These are phyloP conservation scores for Urtica urens DNA, from an alignment of 306 rosid genomes.

Conservation along the genomic window DNA sequence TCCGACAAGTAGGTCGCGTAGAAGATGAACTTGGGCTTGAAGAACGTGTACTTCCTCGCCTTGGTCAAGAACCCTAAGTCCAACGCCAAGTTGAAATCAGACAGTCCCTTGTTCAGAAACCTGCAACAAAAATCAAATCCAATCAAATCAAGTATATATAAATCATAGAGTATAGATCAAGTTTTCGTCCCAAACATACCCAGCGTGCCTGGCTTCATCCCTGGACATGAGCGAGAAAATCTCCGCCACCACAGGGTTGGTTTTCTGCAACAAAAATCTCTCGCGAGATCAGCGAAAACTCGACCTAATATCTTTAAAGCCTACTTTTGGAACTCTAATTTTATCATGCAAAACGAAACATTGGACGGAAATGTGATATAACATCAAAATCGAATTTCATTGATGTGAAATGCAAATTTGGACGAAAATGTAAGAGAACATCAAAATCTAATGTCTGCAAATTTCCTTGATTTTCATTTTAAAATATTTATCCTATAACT, in stretches of 20 bases:
- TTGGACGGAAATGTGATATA: too few species aligned
- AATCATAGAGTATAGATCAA: neutral
- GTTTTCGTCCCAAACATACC: constrained; percentile 33
- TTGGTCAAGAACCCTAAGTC: constrained; percentile 98
- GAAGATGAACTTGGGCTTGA: constrained; percentile 97
- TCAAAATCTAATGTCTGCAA: too few species aligned
- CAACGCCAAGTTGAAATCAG: constrained; percentile 94
- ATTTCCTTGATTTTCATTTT: too few species aligned
- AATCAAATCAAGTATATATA: neutral
- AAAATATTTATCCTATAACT: too few species aligned
- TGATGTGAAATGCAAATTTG: too few species aligned
- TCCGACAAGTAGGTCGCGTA: constrained; percentile 94
- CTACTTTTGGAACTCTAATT: too few species aligned
- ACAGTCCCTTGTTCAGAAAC: constrained; percentile 90
- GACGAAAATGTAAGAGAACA: too few species aligned
- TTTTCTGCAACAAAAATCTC: constrained; percentile 65
- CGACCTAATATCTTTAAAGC: too few species aligned
- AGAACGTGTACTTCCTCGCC: constrained; percentile 92
- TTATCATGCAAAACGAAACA: too few species aligned
- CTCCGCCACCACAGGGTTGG: constrained; percentile 99
- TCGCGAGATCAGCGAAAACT: too few species aligned
- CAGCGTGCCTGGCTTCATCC: constrained; percentile 99
- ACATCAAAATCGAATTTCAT: too few species aligned
- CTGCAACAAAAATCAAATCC: too few species aligned
- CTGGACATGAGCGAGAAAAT: constrained; percentile 99